phyloP scores from a whole-genome alignment of 2,329 filamentous ascomycete genomes.

The Xylariales sp. region DNA sequence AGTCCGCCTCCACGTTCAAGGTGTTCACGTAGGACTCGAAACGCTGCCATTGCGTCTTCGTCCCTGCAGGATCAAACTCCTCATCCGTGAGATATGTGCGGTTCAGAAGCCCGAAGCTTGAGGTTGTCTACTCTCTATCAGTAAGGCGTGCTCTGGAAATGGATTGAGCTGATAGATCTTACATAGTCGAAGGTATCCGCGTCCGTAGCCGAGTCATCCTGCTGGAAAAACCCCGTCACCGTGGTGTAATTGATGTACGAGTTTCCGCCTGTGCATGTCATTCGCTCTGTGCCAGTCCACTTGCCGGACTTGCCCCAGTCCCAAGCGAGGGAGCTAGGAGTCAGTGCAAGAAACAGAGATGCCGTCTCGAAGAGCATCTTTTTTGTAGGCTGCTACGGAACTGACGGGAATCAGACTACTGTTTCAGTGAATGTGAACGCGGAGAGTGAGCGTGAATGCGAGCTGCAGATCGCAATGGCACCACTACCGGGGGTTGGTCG shows the following conservation, averaged over 20 bases:
- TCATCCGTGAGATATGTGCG: slow-evolving; percentile 54
- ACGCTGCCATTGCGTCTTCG: slow-evolving; percentile 59
- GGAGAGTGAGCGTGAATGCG: neutral
- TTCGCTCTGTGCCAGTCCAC: slow-evolving; percentile 13
- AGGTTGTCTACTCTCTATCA: slow-evolving; percentile 39
- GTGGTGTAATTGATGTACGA: slow-evolving; percentile 54
- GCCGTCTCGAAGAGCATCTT: slow-evolving; percentile 3
- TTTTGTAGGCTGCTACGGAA: neutral
- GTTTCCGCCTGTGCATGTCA: slow-evolving; percentile 13
- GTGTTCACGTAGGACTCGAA: slow-evolving; percentile 53
- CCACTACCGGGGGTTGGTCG: neutral
- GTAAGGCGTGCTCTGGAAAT: neutral
- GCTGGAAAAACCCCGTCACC: slow-evolving; percentile 58
- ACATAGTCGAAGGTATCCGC: slow-evolving; percentile 61
- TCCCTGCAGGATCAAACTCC: slow-evolving; percentile 30
- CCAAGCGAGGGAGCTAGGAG: slow-evolving; percentile 16
- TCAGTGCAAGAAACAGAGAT: slow-evolving; percentile 14
- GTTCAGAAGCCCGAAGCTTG: slow-evolving; percentile 63
- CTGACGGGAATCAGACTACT: neutral
- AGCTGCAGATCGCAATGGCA: neutral
- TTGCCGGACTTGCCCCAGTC: slow-evolving; percentile 18
- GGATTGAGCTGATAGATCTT: slow-evolving; percentile 18
- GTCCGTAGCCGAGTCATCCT: slow-evolving; percentile 55
- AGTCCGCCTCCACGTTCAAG: slow-evolving; percentile 43
- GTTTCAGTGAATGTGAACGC: neutral